Base-by-base conservation (phyloP, 1,139 yeast species). In the Arxiozyma heterogenica region DNA sequence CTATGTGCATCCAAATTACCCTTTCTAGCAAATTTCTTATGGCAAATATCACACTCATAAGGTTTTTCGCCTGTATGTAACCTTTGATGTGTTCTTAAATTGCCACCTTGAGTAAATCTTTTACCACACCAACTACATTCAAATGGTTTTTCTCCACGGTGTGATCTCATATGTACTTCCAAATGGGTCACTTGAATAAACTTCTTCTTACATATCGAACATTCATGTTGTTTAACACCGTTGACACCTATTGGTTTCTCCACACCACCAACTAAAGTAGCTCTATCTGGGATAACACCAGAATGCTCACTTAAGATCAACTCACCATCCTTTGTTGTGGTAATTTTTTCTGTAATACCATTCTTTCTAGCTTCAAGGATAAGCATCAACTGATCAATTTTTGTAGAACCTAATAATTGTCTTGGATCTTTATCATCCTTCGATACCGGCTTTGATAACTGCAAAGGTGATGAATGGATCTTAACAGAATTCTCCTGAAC, bases 21-120 rank as follows among this genome's bases (percentile, higher is more conserved):
- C 68, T 90, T 86, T 64, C 96, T 80, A 53, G 95, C 88, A 68
- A 90, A 90, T 42, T 82, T 76, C 56, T 88, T 78, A 34, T 79
- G 79, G 68, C 96, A 89, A 17, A 78, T 72, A 38, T 82, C 84
- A 71, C 96, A 89, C 47, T 79, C 75, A 63, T 85, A 88, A 5
- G 96, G 96, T 66, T 86, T 86, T 63, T 88, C 96, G 34, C 97
- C 97, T 1, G 96, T 90, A 65, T 91, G 97, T 27, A 90, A 75
- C 58, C 97, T 75, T 61, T 84, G 75, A 72, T 91, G 98, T 1
- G 96, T 89, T 59, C 95, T 78, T 64, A 91, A 74, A 69, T 91
- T 93, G 18, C 97, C 96, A 59, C 95, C 95, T 68, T 91, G 98
- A 0, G 95, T 86, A 64, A 91, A 91, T 55, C 85, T 74, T 70